Evolutionary conservation across 352 stramenopile genomes (phyloP), one percentile per base, ranked within the genome.

Genomic region (Pythium myriotylum): DNA sequence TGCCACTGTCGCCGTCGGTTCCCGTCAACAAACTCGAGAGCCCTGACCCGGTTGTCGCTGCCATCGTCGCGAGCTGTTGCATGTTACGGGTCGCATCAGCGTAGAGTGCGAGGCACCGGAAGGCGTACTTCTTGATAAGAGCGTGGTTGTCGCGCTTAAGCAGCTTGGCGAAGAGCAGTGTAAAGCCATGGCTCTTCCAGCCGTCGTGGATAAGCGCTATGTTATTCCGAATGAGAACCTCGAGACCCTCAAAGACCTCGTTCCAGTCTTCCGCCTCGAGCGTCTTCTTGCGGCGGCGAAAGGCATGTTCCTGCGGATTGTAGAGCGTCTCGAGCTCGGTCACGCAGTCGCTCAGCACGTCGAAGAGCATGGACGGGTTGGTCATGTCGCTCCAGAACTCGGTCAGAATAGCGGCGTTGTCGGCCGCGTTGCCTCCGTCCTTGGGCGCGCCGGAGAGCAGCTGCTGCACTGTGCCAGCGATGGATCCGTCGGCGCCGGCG

Each of bases 61-160:
- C 24, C 42, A 91, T 70, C 0, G 68, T 40, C 39, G 74, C 46
- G 29, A 95, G 71, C 55, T 94, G 83, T 64, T 82, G 68, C n/a
- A 86, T 60, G 59, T 76, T 91, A 29, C 86, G 72, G 35, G 82
- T 90, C 5, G 82, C 86, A 59, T 95, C 86, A 3, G 84, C 79
- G 62, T 91, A 95, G 17, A 95, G 70, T 42, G 86, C 83, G 24
- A 95, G 67, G 55, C 86, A 95, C 1, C 86, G 74, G 63, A 95
- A 95, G 5, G 86, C 86, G 62, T 95, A 95, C 56, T 96, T 94
- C 62, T 94, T 96, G 67, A 96, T 94, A 35, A 94, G 83, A 6
- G 84, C 74, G 56, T 94, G 84, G 74, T 96, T 94, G 60, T 94
- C 87, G 55, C 81, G 71, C 62, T 90, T 88, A 22, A 94, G 73